Evolutionary conservation across 2,329 filamentous ascomycete species (phyloP).

Genomic region (Beauveria bassiana): DNA sequence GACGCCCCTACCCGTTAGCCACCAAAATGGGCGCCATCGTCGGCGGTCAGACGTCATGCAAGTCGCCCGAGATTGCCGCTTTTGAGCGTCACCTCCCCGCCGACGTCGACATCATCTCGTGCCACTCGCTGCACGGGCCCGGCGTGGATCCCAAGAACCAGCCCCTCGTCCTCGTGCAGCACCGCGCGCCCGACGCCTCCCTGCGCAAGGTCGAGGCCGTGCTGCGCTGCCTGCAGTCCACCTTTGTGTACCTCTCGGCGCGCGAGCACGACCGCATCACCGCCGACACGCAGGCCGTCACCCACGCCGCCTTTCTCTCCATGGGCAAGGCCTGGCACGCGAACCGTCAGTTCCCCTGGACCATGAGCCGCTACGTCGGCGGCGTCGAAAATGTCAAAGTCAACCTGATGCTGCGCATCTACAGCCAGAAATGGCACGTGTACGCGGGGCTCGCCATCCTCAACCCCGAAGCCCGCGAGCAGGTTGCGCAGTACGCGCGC

Average conservation of each 20-base stretch:
- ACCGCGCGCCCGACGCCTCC: conserved; percentile 72
- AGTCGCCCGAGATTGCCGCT: conserved; percentile 88
- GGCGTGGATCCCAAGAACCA: conserved; percentile 82
- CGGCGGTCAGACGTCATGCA: conserved; percentile 96
- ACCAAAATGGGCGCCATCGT: conserved; percentile 94
- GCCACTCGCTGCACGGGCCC: conserved; percentile 93
- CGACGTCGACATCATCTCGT: conserved; percentile 90
- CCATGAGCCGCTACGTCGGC: conserved; percentile 87
- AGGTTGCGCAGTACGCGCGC: conserved; percentile 89
- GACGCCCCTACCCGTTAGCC: conserved; percentile 42
- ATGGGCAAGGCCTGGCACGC: conserved; percentile 99
- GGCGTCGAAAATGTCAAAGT: conserved; percentile 99
- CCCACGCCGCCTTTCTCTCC: conserved; percentile 89
- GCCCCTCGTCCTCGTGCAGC: conserved; percentile 87
- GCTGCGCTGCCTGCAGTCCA: conserved; percentile 75
- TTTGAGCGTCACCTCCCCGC: conserved; percentile 82
- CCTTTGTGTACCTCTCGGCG: conserved; percentile 80
- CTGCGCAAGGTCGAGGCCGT: conserved; percentile 74
- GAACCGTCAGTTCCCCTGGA: conserved; percentile 94
- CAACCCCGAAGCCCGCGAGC: conserved; percentile 83
- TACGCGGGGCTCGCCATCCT: conserved; percentile 96
- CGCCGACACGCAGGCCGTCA: conserved; percentile 95
- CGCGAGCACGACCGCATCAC: conserved; percentile 93
- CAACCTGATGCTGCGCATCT: conserved; percentile 95
- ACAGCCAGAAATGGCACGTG: conserved; percentile 98